Base-by-base conservation (phyloP, 345 rosid genomes). In the Raphanus raphanistrum region DNA sequence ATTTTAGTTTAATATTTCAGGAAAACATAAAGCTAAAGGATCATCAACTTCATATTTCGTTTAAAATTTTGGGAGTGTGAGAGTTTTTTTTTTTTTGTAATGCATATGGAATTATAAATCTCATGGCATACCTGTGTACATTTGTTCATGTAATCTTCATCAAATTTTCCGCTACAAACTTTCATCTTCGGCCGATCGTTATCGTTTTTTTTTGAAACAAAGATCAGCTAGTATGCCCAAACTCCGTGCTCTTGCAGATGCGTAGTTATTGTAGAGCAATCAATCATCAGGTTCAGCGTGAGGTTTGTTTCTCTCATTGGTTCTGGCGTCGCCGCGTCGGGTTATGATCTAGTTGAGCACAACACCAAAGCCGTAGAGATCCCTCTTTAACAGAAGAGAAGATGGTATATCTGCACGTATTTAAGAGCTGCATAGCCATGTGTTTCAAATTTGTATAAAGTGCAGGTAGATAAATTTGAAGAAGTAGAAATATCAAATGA, bases 291-390 rank as follows among this genome's bases (percentile, higher is more conserved):
- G 86, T 76, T 94, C 96, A 33, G 80, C 61, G 25, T 68, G 81
- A 7, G 96, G 97, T 31, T 79, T 87, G 84, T 84, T 89, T 68
- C 90, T 75, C 76, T 94, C 97, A 50, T 89, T 57, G 6, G 91
- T 85, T 61, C 97, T 12, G 65, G 68, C 98, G 87, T 8, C 98
- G 21, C 21, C 21, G 21, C 21, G 21, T 21, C 21, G 21, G 0
- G 95, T 80, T 15, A 92, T 87, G 74, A 88, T 84, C 87, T 94
- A 96, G 27, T 89, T 92, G 8, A 87, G 75, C 1, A 90, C 97
- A 15, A 94, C 97, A 5, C 97, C 97, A 32, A 89, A 92, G 77
- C 98, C 90, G 84, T 93, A 92, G 0, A 92, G 94, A 50, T 92
- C 98, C 38, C 97, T 92, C 68, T 85, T 88, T 13, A 83, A 41